Evolutionary conservation across 2,329 filamentous ascomycete genomes (phyloP).

Genomic region (Scolecobasidium constrictum): DNA sequence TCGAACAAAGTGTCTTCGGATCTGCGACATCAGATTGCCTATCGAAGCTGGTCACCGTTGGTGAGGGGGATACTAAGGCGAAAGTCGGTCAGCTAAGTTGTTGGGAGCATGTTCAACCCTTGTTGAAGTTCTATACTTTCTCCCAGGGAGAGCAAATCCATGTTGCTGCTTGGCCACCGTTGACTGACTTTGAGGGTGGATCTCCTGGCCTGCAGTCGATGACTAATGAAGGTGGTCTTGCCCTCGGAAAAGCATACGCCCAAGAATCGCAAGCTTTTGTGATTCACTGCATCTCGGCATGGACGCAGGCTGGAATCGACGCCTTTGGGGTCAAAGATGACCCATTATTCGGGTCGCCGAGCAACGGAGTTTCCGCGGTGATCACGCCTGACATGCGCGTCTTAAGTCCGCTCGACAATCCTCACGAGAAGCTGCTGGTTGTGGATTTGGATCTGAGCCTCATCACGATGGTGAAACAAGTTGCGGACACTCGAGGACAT

Average conservation of each 20-base stretch:
- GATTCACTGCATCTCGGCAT: slow-evolving; percentile 39
- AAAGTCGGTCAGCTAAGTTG: slow-evolving; percentile 25
- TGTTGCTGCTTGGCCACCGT: slow-evolving; percentile 29
- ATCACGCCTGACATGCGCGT: slow-evolving; percentile 42
- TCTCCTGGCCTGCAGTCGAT: slow-evolving; percentile 24
- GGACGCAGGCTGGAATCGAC: slow-evolving; percentile 34
- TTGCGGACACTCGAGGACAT: slow-evolving; percentile 38
- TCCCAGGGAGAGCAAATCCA: slow-evolving; percentile 29
- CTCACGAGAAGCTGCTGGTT: slow-evolving; percentile 38
- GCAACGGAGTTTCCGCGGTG: slow-evolving; percentile 39
- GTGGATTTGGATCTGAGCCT: slow-evolving; percentile 40
- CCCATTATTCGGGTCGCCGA: slow-evolving; percentile 26
- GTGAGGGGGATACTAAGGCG: slow-evolving; percentile 17
- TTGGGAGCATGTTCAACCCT: slow-evolving; percentile 32
- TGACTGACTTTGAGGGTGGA: slow-evolving; percentile 20
- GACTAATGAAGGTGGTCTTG: slow-evolving; percentile 29
- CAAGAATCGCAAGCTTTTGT: slow-evolving; percentile 47
- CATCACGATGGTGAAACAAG: slow-evolving; percentile 29
- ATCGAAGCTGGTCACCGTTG: slow-evolving; percentile 24
- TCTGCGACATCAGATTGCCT: slow-evolving; percentile 25
- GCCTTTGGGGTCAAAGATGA: slow-evolving; percentile 31
- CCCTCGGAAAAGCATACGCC: slow-evolving; percentile 42
- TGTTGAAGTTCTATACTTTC: slow-evolving; percentile 31
- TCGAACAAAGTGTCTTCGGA: slow-evolving; percentile 33
- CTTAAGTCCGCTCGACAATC: slow-evolving; percentile 26